Evolutionary conservation across 495 filamentous ascomycete species (phyloP).

Genomic region (Pyrenopolyporus hunteri): DNA sequence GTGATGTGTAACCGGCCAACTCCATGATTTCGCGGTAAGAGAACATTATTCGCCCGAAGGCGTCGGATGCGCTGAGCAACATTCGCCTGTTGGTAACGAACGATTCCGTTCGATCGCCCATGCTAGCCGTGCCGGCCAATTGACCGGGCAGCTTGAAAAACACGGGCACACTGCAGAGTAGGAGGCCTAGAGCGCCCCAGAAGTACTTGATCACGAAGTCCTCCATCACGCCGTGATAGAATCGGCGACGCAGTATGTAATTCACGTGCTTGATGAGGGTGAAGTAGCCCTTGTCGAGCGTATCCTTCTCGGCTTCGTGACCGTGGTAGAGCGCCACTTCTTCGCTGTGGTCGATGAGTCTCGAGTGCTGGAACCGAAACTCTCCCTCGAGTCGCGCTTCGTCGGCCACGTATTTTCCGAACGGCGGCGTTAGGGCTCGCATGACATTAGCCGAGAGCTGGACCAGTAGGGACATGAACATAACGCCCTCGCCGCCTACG

Average conservation of each 20-base stretch:
- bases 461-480: conserved; percentile 92
- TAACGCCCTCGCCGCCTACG: conserved; percentile 91
- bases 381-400: conserved; percentile 94
- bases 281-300: conserved; percentile 96
- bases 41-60: conserved; percentile 97
- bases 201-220: conserved; percentile 99
- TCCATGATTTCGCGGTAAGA: conserved; percentile 97
- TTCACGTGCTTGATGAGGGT: conserved; percentile 99
- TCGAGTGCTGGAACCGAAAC: conserved; percentile 92
- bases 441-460: conserved; percentile 92
- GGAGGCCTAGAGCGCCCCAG: conserved; percentile 91
- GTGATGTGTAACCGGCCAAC: conserved; percentile 91
- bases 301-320: conserved; percentile 96
- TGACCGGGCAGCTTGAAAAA: conserved; percentile 89
- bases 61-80: conserved; percentile 89
- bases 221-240: conserved; percentile 98
- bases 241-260: conserved; percentile 82
- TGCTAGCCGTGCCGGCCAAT: conserved; percentile 64
- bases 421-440: conserved; percentile 95
- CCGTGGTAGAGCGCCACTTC: conserved; percentile 92
- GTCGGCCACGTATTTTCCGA: conserved; percentile 97
- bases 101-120: conserved; percentile 91
- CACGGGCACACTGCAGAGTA: conserved; percentile 95
- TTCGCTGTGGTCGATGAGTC: conserved; percentile 93
- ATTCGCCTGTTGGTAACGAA: conserved; percentile 95